These are phyloP conservation scores for Pseudogymnoascus sp. DNA, from an alignment of 2,329 filamentous ascomycete genomes.

Conservation along the genomic window DNA sequence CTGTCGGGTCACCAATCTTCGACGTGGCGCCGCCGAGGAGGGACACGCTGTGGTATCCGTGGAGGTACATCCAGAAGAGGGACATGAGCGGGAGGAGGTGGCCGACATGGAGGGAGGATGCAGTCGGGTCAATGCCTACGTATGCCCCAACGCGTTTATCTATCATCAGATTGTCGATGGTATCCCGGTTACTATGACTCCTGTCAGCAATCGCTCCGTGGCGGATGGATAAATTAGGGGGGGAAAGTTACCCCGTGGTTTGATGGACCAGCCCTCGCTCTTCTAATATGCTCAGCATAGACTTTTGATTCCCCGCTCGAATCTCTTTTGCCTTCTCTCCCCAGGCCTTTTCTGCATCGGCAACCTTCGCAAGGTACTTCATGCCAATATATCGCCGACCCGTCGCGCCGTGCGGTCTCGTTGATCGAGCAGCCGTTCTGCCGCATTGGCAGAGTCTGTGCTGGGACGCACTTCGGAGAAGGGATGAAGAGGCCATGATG, in stretches of 20 bases:
- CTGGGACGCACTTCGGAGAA: slow-evolving; percentile 21
- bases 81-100: slow-evolving; percentile 78
- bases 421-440: slow-evolving; percentile 23
- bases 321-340: slow-evolving; percentile 40
- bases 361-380: slow-evolving; percentile 31
- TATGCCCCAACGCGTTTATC: slow-evolving; percentile 64
- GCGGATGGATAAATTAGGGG: neutral
- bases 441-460: slow-evolving; percentile 24
- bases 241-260: slow-evolving; percentile 56
- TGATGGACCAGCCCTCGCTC: slow-evolving; percentile 69
- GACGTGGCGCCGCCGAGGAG: slow-evolving; percentile 69
- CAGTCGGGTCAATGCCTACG: slow-evolving; percentile 76
- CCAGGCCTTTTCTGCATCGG: slow-evolving; percentile 38
- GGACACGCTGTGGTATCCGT: slow-evolving; percentile 61
- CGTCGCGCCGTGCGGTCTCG: slow-evolving; percentile 13
- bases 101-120: slow-evolving; percentile 70
- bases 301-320: slow-evolving; percentile 39
- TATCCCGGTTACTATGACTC: slow-evolving; percentile 32
- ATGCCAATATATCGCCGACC: slow-evolving; percentile 23
- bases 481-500: slow-evolving; percentile 24
- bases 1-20: slow-evolving; percentile 72
- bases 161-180: slow-evolving; percentile 57
- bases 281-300: slow-evolving; percentile 58
- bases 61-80: slow-evolving; percentile 74
- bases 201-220: slow-evolving; percentile 11